phyloP scores from a whole-genome alignment of 2,329 filamentous ascomycete species.

The Chaetomiaceae sp. region DNA sequence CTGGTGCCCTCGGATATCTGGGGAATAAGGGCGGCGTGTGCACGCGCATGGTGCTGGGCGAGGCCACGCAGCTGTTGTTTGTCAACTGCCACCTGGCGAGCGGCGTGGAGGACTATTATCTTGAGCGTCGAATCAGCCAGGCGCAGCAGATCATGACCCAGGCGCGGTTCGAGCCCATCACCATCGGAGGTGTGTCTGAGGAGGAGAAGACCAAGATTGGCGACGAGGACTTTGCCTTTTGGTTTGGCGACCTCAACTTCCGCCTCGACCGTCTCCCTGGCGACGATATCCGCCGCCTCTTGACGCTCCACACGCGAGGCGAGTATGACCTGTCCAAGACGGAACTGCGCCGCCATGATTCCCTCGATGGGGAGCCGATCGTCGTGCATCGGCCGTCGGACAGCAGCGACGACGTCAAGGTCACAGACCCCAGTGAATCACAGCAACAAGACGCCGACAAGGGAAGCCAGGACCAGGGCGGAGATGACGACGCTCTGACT shows the following conservation, averaged over 20 bases:
- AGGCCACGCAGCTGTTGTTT: slow-evolving; percentile 84
- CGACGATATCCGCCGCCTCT: slow-evolving; percentile 78
- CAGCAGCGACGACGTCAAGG: slow-evolving; percentile 44
- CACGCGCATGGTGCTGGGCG: slow-evolving; percentile 77
- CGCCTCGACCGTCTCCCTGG: slow-evolving; percentile 82
- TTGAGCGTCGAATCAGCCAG: slow-evolving; percentile 90
- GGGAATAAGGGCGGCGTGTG: slow-evolving; percentile 93
- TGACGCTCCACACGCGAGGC: slow-evolving; percentile 77
- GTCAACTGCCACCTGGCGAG: slow-evolving; percentile 90
- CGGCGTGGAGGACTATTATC: slow-evolving; percentile 68
- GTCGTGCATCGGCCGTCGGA: slow-evolving; percentile 42
- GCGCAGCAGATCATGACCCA: slow-evolving; percentile 70
- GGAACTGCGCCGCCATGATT: slow-evolving; percentile 30
- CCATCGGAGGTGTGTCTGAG: slow-evolving; percentile 58
- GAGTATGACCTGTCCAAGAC: slow-evolving; percentile 61
- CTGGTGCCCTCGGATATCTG: slow-evolving; percentile 86
- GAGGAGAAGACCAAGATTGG: slow-evolving; percentile 69
- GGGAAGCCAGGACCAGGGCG: slow-evolving; percentile 23
- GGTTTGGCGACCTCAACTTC: slow-evolving; percentile 96
- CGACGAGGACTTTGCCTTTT: slow-evolving; percentile 90
- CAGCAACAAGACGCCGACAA: slow-evolving; percentile 20
- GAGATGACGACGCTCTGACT: slow-evolving; percentile 38
- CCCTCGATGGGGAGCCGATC: slow-evolving; percentile 45
- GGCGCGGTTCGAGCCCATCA: slow-evolving; percentile 72
- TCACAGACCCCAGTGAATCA: slow-evolving; percentile 31